Evolutionary conservation across 2,329 filamentous ascomycete genomes (phyloP).

Genomic region (Hypoxylon sp.): DNA sequence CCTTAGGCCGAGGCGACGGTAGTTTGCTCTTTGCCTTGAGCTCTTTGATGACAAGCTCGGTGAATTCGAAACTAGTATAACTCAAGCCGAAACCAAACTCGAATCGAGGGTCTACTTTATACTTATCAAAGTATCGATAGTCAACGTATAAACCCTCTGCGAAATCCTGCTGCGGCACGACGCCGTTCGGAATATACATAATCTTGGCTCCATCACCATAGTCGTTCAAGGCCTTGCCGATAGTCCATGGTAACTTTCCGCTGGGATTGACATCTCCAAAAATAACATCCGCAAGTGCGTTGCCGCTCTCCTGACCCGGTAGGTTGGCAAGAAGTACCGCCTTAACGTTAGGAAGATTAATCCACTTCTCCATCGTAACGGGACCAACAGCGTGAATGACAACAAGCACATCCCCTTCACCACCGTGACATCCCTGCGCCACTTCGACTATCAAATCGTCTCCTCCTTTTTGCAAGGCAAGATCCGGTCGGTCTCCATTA

Average conservation of each 20-base stretch:
- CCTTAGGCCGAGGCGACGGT: slow-evolving; percentile 55
- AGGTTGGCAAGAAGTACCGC: slow-evolving; percentile 86
- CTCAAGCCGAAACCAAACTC: slow-evolving; percentile 89
- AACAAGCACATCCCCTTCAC: slow-evolving; percentile 78
- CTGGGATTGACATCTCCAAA: slow-evolving; percentile 82
- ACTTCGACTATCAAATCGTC: slow-evolving; percentile 79
- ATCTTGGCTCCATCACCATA: slow-evolving; percentile 80
- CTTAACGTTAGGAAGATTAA: slow-evolving; percentile 80
- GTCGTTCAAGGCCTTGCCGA: slow-evolving; percentile 78
- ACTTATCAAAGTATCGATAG: slow-evolving; percentile 88
- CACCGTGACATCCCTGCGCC: slow-evolving; percentile 73
- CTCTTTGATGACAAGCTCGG: slow-evolving; percentile 61
- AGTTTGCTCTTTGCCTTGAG: slow-evolving; percentile 60
- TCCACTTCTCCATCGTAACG: slow-evolving; percentile 82
- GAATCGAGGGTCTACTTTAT: slow-evolving; percentile 78
- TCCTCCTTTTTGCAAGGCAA: slow-evolving; percentile 80
- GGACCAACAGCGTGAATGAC: slow-evolving; percentile 89
- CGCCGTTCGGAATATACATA: slow-evolving; percentile 74
- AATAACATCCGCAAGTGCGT: slow-evolving; percentile 81
- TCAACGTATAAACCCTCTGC: slow-evolving; percentile 87
- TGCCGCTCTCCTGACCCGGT: slow-evolving; percentile 87
- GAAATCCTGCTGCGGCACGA: slow-evolving; percentile 85
- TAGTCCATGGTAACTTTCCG: slow-evolving; percentile 89
- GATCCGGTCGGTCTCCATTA: slow-evolving; percentile 81
- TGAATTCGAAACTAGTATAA: slow-evolving; percentile 79